Percentiles rank a stretch among this genome's conserved stretches.
phyloP scores from a whole-genome alignment of 2,329 filamentous ascomycete species.

The Aurifilum marmelostoma region DNA sequence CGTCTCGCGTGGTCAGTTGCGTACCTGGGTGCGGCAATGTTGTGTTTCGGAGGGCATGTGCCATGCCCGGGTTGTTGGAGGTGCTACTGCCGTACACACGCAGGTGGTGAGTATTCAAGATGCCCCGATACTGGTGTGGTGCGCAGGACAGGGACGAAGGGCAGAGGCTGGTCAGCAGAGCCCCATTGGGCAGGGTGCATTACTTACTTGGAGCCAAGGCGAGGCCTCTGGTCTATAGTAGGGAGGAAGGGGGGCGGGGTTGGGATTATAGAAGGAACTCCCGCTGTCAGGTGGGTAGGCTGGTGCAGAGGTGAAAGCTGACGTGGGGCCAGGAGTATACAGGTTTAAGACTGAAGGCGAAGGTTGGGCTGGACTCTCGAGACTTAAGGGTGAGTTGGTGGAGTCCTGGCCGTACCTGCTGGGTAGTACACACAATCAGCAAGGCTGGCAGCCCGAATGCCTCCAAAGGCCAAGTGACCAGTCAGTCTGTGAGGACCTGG shows the following conservation, averaged over 20 bases:
- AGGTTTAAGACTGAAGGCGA: constrained; percentile 52
- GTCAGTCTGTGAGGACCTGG: constrained; percentile 30
- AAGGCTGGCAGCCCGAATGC: constrained; percentile 32
- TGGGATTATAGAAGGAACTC: constrained; percentile 51
- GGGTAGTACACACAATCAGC: constrained; percentile 34
- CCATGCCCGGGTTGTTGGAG: constrained; percentile 58
- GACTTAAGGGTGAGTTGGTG: constrained; percentile 54
- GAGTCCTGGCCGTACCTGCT: constrained; percentile 60
- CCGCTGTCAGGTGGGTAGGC: constrained; percentile 55
- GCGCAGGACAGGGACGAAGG: constrained; percentile 16
- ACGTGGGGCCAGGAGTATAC: constrained; percentile 49
- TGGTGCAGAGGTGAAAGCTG: constrained; percentile 49
- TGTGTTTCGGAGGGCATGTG: constrained; percentile 58
- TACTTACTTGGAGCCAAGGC: constrained; percentile 60
- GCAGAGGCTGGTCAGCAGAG: constrained; percentile 20
- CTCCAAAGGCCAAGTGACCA: constrained; percentile 30
- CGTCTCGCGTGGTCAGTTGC: constrained; percentile 55
- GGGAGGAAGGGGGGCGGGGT: constrained; percentile 49
- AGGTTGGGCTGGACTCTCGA: constrained; percentile 56
- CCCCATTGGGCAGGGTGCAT: constrained; percentile 30
- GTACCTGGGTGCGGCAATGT: constrained; percentile 55
- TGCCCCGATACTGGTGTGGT: constrained; percentile 15
- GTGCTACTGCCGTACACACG: constrained; percentile 46
- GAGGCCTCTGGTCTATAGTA: constrained; percentile 56
- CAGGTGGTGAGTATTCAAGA: constrained; percentile 40